Evolutionary conservation across 1,284 basidiomycete species (phyloP).

Genomic region (Chalciporus sp.): DNA sequence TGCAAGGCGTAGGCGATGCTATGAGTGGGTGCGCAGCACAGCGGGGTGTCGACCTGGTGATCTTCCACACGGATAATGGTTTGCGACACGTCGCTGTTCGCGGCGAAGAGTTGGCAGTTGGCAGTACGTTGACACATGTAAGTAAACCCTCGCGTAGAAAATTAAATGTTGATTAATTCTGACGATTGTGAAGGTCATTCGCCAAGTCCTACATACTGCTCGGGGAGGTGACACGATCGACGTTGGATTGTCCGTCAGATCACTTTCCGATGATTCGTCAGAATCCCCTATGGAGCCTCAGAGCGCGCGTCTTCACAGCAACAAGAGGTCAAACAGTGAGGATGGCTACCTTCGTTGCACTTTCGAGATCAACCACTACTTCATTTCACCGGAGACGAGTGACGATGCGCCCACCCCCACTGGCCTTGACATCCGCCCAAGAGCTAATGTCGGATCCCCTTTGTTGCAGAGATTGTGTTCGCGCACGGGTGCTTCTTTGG

Average conservation of each 20-base stretch:
- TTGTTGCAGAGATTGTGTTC: conserved; percentile 68
- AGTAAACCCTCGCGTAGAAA: conserved; percentile 37
- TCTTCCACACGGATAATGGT: conserved; percentile 85
- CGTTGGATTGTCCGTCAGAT: conserved; percentile 72
- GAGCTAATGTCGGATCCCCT: conserved; percentile 62
- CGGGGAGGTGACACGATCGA: conserved; percentile 82
- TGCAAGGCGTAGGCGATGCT: conserved; percentile 81
- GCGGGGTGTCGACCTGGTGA: conserved; percentile 81
- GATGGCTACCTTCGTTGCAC: conserved; percentile 46
- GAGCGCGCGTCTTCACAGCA: conserved; percentile 15
- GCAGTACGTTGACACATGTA: conserved; percentile 83
- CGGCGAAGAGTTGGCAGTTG: conserved; percentile 84
- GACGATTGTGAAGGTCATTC: conserved; percentile 63
- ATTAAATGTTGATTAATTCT: conserved; percentile 13
- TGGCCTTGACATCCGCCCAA: conserved; percentile 37
- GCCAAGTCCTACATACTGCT: conserved; percentile 77
- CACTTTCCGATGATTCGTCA: conserved; percentile 24
- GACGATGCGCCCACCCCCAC: conserved; percentile 30
- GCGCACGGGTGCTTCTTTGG: conserved; percentile 66
- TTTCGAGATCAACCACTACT: conserved; percentile 55
- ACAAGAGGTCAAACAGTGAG: conserved; percentile 27
- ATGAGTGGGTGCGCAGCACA: conserved; percentile 84
- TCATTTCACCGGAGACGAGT: conserved; percentile 19
- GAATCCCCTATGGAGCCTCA: conserved; percentile 29
- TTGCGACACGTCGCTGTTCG: conserved; percentile 83